phyloP scores from a whole-genome alignment of 257 asterid species.

The Agastache rugosa region DNA sequence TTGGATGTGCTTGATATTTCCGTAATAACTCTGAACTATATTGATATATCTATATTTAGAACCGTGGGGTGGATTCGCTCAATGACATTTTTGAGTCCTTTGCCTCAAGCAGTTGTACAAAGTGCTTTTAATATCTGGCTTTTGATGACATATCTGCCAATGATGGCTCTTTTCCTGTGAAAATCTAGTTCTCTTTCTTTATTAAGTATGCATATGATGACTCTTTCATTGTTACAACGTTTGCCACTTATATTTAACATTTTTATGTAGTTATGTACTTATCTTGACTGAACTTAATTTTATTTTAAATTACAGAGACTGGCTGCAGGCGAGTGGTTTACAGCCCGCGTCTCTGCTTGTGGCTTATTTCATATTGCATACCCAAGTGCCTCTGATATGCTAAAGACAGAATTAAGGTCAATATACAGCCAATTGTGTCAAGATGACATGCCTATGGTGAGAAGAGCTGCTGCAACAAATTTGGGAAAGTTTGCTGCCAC shows the following conservation, averaged over 20 bases:
- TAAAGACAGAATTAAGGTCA: slow-evolving; percentile 81
- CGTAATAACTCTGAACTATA: background rate
- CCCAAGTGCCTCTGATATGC: slow-evolving; percentile 76
- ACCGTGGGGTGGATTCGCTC: slow-evolving; percentile 10
- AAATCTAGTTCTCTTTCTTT: slow-evolving; percentile 25
- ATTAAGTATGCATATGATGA: slow-evolving; percentile 6
- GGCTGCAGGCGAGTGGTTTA: slow-evolving; percentile 97
- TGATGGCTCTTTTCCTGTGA: slow-evolving; percentile 26
- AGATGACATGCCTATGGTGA: slow-evolving; percentile 84
- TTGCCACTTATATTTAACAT: slow-evolving; percentile 6
- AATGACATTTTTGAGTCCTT: background rate
- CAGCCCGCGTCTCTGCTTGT: slow-evolving; percentile 93
- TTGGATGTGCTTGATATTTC: background rate
- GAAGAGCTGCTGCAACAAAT: slow-evolving; percentile 54
- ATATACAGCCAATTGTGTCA: slow-evolving; percentile 86
- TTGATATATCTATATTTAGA: background rate
- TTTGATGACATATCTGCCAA: background rate
- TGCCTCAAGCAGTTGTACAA: background rate
- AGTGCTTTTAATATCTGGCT: slow-evolving; percentile 2
- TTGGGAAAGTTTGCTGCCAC: slow-evolving; percentile 59
- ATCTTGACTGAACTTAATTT: slow-evolving; percentile 20
- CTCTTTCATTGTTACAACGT: slow-evolving; percentile 6
- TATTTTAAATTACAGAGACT: slow-evolving; percentile 61
- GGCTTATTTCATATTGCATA: slow-evolving; percentile 90
- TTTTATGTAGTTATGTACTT: slow-evolving; percentile 14